Evolutionary conservation across 768 basidiomycete species (phyloP), one percentile per base, ranked within the genome.

Genomic region (Auriscalpium orientale): DNA sequence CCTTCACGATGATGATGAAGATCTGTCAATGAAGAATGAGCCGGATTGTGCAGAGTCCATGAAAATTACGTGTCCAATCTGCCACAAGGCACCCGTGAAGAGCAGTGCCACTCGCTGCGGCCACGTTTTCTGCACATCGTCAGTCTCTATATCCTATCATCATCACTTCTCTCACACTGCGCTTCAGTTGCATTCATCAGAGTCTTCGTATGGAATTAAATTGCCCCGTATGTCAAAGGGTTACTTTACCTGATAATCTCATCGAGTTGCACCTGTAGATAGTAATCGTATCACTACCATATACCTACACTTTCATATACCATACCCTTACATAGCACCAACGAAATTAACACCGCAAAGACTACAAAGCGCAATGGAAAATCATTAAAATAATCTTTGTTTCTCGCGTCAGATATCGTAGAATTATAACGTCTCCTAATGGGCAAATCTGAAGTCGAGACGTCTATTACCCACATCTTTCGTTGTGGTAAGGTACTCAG

Each of bases 371-470:
- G 16, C 33, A 5, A 8, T 7, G n/a, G 34, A 28, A 54, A 15
- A 16, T 18, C 22, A 59, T 46, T 10, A 22, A 11, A 40, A 43
- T 21, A 21, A 40, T 45, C 77, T 74, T 64, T 76, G 75, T 28
- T 70, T 70, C 62, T 87, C 87, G 16, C 80, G 73, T 77, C 80
- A 84, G 35, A 77, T 67, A 57, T 83, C 80, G 64, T 82, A 85
- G 3, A 69, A 65, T 58, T 82, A 82, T 6, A 77, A 78, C 10
- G 70, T 13, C 72, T 43, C 7, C 7, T 43, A 43, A 43, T 43
- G 40, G 15, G 40, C 40, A 18, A 43, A 43, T 43, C 40, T 43
- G 59, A 70, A 70, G 56, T 70, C 67, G 10, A 70, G 56, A 22
- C 68, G 47, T 37, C 65, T 60, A 53, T 67, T 70, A n/a, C 68